Conservation (phyloP, 345 rosid genomes). For the Pelargonium nanum region DNA sequence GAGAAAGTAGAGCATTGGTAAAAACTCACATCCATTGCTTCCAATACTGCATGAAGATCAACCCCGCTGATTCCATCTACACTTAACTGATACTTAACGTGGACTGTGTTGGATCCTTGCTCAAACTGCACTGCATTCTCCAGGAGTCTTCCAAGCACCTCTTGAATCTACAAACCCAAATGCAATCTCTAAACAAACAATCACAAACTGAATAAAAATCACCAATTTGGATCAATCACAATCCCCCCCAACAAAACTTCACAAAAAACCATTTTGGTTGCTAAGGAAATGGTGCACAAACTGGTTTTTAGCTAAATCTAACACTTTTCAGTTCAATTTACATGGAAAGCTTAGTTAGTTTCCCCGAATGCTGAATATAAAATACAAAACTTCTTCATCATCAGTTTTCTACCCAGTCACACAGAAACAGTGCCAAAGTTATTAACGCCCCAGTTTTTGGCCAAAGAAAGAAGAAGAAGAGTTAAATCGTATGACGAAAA, state of each 20-base stretch:
- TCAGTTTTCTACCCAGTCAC: no score
- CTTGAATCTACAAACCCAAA: slow-evolving; percentile 92
- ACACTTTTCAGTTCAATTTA: no score
- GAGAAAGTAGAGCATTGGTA: background rate
- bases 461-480: no score
- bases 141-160: slow-evolving; percentile 56
- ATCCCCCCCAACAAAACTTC: background rate
- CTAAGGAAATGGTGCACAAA: background rate
- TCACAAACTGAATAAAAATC: slow-evolving; percentile 32
- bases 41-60: slow-evolving; percentile 49
- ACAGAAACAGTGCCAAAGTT: no score
- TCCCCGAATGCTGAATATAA: no score
- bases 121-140: slow-evolving; percentile 65
- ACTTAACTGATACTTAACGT: slow-evolving; percentile 41
- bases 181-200: slow-evolving; percentile 40
- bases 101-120: slow-evolving; percentile 33
- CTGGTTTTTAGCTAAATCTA: background rate
- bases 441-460: no score
- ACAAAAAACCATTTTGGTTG: background rate
- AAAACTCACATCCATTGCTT: slow-evolving; percentile 75
- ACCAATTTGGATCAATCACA: slow-evolving; percentile 4
- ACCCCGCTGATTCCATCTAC: slow-evolving; percentile 40
- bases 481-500: no score
- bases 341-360: no score
- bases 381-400: no score